A percentile compares a stretch with the other conserved stretches of the same genome.
Evolutionary conservation across 305 asterid species (phyloP).

Genomic region (Solanum hybrid): DNA sequence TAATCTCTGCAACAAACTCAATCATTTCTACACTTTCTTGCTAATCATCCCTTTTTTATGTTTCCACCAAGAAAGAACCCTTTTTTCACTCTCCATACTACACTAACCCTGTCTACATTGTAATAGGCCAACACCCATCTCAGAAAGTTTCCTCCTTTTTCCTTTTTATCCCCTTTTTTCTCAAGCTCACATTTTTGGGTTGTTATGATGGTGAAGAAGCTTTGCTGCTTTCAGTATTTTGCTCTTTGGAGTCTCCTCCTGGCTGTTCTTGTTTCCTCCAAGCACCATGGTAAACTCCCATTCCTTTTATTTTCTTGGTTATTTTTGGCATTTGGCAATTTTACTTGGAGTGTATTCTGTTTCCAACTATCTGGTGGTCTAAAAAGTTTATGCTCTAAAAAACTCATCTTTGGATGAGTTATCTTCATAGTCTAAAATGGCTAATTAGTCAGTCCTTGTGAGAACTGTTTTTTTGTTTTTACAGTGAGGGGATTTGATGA

Average conservation of each 20-base stretch:
- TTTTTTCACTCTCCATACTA: not conserved
- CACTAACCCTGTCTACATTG: slow-evolving; percentile 11
- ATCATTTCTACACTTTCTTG: not conserved
- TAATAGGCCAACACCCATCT: slow-evolving; percentile 9
- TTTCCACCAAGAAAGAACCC: not conserved
- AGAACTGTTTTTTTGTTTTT: not conserved
- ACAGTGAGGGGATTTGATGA: not conserved
- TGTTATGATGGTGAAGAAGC: slow-evolving; percentile 20
- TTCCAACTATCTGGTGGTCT: not conserved
- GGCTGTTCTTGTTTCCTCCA: slow-evolving; percentile 33
- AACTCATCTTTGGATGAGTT: not conserved
- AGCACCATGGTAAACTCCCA: slow-evolving; percentile 36
- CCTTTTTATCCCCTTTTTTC: not conserved
- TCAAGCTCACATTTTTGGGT: slow-evolving; percentile 13
- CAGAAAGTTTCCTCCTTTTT: not conserved
- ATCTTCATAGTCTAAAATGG: not conserved
- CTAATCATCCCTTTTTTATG: not conserved
- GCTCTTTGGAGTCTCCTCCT: slow-evolving; percentile 29
- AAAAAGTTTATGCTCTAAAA: not conserved
- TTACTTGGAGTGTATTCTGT: not conserved
- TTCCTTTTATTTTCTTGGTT: not conserved
- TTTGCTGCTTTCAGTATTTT: slow-evolving; percentile 18
- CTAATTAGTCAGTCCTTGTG: not conserved
- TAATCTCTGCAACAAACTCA: slow-evolving; percentile 12
- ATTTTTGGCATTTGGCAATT: not conserved